phyloP scores from a whole-genome alignment of 2,329 filamentous ascomycete genomes.

The Periconia digitata region DNA sequence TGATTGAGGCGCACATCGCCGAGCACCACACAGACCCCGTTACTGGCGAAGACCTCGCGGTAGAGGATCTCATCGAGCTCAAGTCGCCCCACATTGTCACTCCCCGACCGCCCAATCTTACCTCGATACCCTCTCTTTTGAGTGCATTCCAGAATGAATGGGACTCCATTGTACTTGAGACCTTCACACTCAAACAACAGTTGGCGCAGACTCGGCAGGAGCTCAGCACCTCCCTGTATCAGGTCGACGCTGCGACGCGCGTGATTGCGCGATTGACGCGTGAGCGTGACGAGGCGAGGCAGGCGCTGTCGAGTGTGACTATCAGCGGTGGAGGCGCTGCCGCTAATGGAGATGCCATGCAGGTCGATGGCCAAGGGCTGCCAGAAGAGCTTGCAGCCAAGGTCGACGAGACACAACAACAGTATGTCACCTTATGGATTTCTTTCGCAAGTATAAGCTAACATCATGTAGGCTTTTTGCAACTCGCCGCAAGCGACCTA shows the following conservation, averaged over 20 bases:
- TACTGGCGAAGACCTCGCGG: conserved; percentile 78
- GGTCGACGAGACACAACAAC: conserved; percentile 78
- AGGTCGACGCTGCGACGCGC: conserved; percentile 93
- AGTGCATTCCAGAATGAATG: conserved; percentile 97
- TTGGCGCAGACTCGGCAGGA: conserved; percentile 89
- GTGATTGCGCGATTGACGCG: conserved; percentile 90
- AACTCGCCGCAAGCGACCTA: conserved; percentile 82
- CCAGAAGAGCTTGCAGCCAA: conserved; percentile 70
- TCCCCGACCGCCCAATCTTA: conserved; percentile 88
- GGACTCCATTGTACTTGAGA: conserved; percentile 90
- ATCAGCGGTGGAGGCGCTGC: conserved; percentile 60
- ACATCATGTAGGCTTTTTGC: conserved; percentile 69
- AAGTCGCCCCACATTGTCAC: conserved; percentile 81
- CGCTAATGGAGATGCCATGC: conserved; percentile 80
- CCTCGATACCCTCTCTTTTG: conserved; percentile 92
- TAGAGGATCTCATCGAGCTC: conserved; percentile 85
- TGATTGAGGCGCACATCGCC: conserved; percentile 92
- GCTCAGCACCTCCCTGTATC: conserved; percentile 89
- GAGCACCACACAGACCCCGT: conserved; percentile 93
- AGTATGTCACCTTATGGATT: conserved; percentile 56
- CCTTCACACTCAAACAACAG: conserved; percentile 87
- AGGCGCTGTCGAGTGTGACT: conserved; percentile 82
- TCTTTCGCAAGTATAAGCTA: conserved; percentile 13
- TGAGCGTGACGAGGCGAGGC: conserved; percentile 89
- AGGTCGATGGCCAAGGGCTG: conserved; percentile 79